phyloP scores from a whole-genome alignment of 1,284 basidiomycete genomes.

The Puccinia triticina region DNA sequence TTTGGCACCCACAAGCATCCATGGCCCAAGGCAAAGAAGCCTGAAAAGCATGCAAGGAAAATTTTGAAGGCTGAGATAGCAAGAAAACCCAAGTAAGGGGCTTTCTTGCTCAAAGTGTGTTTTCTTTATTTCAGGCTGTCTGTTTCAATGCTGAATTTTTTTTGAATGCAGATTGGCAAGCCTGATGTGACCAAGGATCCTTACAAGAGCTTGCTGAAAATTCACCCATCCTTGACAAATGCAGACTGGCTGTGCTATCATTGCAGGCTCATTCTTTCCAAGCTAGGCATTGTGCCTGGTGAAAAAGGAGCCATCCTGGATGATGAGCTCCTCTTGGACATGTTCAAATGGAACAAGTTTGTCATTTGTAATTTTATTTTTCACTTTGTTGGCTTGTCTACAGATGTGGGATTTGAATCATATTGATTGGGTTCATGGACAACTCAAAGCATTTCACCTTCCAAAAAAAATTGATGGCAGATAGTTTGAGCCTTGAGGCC shows the following conservation, averaged over 20 bases:
- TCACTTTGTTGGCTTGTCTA: neutral
- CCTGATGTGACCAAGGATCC: neutral
- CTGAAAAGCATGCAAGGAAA: neutral
- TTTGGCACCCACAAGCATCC: conserved; percentile 11
- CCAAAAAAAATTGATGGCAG: no score
- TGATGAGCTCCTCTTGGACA: neutral
- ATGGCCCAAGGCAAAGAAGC: conserved; percentile 25
- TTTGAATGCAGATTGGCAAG: conserved; percentile 1
- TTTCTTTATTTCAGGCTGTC: no score
- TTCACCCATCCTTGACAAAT: conserved; percentile 5
- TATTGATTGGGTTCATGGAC: neutral
- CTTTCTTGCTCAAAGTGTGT: conserved; percentile 9
- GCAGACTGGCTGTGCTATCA: neutral
- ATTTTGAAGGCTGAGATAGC: neutral
- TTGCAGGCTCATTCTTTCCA: neutral
- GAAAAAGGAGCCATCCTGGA: neutral
- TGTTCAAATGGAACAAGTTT: conserved; percentile 20
- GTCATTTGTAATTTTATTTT: neutral
- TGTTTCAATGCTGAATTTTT: no score
- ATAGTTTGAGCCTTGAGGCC: no score
- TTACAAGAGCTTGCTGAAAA: neutral
- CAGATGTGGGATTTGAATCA: conserved; percentile 11
- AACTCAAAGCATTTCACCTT: no score
- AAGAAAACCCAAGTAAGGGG: neutral
- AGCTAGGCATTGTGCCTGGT: neutral